These are phyloP conservation scores for Trichoderma harzianum DNA, from an alignment of 2,329 filamentous ascomycete genomes.

Conservation along the genomic window DNA sequence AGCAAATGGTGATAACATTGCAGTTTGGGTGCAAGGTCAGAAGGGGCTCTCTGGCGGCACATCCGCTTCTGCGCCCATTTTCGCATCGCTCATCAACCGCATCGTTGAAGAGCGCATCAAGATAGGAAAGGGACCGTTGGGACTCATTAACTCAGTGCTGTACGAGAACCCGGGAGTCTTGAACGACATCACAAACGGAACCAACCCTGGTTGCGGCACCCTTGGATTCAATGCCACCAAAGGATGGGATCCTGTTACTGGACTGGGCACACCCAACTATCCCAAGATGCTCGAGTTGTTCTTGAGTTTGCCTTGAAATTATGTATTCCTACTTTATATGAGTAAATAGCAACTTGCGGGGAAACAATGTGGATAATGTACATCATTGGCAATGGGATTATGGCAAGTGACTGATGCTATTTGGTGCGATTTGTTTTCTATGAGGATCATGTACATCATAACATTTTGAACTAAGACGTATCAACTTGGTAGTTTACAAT, in stretches of 20 bases:
- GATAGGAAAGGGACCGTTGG: conserved; percentile 36
- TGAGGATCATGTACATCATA: neutral
- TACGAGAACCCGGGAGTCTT: neutral
- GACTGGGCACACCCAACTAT: conserved; percentile 18
- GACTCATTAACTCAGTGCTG: conserved; percentile 29
- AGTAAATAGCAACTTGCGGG: neutral
- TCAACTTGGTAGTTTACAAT: neutral
- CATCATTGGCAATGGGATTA: neutral
- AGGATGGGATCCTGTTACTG: conserved; percentile 19
- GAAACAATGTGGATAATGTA: neutral
- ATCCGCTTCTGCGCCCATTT: conserved; percentile 21
- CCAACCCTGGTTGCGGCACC: conserved; percentile 33
- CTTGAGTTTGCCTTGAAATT: neutral
- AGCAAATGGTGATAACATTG: conserved; percentile 11
- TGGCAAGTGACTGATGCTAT: neutral
- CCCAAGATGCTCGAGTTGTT: conserved; percentile 16
- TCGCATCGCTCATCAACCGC: conserved; percentile 22
- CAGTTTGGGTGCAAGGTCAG: conserved; percentile 41
- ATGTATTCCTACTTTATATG: neutral
- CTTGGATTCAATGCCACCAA: conserved; percentile 27
- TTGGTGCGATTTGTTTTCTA: neutral
- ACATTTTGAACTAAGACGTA: too few relatives aligned
- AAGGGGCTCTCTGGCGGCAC: conserved; percentile 31
- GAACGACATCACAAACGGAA: conserved; percentile 11
- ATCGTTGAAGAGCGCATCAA: conserved; percentile 23